These are phyloP conservation scores for Phtheirospermum japonicum DNA, from an alignment of 257 asterid genomes.

Conservation along the genomic window DNA sequence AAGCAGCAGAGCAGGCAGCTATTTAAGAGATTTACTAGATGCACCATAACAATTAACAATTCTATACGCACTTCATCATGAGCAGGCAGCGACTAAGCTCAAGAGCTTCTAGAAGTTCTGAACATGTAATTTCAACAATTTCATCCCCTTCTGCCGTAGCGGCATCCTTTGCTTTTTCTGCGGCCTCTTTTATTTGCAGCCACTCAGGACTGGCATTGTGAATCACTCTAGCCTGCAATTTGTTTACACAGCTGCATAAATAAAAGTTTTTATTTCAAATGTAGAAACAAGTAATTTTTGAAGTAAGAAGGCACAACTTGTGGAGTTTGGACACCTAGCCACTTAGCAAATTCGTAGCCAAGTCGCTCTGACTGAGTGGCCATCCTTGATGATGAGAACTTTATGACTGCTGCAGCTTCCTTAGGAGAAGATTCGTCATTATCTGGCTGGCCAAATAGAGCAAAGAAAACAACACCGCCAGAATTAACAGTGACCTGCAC, in stretches of 20 bases:
- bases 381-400: conserved; percentile 96
- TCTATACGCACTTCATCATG: conserved; percentile 87
- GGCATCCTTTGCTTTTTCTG: conserved; percentile 82
- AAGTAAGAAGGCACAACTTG: conserved; percentile 72
- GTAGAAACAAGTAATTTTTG: conserved; percentile 27
- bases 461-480: conserved; percentile 96
- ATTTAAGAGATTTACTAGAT: conserved; percentile 21
- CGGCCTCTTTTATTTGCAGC: conserved; percentile 89
- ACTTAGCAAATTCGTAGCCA: conserved; percentile 97
- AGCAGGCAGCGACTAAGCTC: conserved; percentile 97
- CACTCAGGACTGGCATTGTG: conserved; percentile 90
- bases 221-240: conserved; percentile 81
- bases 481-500: conserved; percentile 96
- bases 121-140: conserved; percentile 87
- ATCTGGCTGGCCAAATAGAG: conserved; percentile 76
- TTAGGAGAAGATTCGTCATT: conserved; percentile 60
- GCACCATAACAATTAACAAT: conserved; percentile 30
- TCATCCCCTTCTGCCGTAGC: conserved; percentile 78
- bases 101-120: conserved; percentile 98
- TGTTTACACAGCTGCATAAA: neutral
- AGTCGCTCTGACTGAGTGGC: conserved; percentile 99
- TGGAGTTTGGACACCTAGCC: conserved; percentile 98
- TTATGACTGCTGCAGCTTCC: conserved; percentile 97
- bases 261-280: conserved; percentile 24
- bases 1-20: conserved; percentile 22